These are phyloP conservation scores for Peronospora farinosa DNA, from an alignment of 352 stramenopile genomes.

Conservation along the genomic window DNA sequence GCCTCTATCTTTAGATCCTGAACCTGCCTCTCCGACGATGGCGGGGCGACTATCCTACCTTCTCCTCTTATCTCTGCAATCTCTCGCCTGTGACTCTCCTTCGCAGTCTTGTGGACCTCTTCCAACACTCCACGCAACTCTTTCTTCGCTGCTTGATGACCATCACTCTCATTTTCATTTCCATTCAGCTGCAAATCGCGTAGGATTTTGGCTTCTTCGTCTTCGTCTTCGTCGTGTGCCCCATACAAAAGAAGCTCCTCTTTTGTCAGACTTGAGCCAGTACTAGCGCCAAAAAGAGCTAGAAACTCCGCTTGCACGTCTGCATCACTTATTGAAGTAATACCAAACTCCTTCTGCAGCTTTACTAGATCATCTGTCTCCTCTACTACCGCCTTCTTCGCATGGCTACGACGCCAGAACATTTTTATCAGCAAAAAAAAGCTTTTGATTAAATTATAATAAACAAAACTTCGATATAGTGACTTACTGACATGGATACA, in stretches of 20 bases:
- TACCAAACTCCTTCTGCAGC: constrained; percentile 74
- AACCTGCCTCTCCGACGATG: constrained; percentile 12
- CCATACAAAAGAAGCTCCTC: constrained; percentile 51
- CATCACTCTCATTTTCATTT: constrained; percentile 21
- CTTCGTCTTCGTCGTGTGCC: constrained; percentile 32
- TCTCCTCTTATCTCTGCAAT: constrained; percentile 14
- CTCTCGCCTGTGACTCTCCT: constrained; percentile 22
- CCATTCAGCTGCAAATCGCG: constrained; percentile 39
- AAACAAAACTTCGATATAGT: constrained; percentile 12
- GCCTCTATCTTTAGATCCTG: constrained; percentile 50
- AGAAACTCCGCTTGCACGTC: constrained; percentile 66
- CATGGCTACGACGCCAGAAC: constrained; percentile 56
- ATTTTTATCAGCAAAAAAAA: constrained; percentile 13
- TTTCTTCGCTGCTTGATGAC: constrained; percentile 24
- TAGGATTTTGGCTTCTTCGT: constrained; percentile 63
- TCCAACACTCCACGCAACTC: constrained; percentile 37
- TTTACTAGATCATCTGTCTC: constrained; percentile 43
- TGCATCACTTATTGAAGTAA: constrained; percentile 57
- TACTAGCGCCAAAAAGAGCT: constrained; percentile 32
- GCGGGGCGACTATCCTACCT: background rate
- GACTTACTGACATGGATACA: constrained; percentile 16
- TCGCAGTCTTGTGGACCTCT: constrained; percentile 31
- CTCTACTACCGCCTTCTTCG: constrained; percentile 18
- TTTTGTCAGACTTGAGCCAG: constrained; percentile 35
- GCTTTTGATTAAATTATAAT: background rate